phyloP scores from a whole-genome alignment of 164 flowering plant genomes.

The Chimonanthus salicifolius region DNA sequence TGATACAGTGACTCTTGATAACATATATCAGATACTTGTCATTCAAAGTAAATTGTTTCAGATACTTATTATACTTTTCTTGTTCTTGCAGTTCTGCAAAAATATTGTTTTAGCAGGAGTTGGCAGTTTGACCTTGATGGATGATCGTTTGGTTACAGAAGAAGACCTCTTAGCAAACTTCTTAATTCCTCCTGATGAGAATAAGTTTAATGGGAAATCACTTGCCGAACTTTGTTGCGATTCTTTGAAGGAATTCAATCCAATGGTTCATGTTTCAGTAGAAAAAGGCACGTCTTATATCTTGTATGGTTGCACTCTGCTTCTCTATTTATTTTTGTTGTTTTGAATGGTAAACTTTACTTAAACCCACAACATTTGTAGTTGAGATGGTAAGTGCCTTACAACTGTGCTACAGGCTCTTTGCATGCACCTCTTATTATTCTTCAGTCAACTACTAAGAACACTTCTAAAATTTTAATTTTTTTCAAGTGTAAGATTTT shows the following conservation, averaged over 20 bases:
- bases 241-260: conserved; percentile 82
- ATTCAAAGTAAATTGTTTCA: background rate
- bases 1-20: background rate
- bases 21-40: background rate
- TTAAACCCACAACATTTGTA: too few relatives aligned
- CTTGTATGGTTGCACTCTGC: background rate
- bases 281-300: conserved; percentile 53
- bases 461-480: too few relatives aligned
- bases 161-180: conserved; percentile 66
- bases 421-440: too few relatives aligned
- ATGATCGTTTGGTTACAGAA: conserved; percentile 63
- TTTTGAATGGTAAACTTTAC: too few relatives aligned
- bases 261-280: conserved; percentile 83
- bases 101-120: conserved; percentile 93
- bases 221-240: conserved; percentile 87
- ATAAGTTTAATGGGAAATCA: conserved; percentile 39
- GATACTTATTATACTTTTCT: background rate
- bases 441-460: too few relatives aligned
- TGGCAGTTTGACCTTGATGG: conserved; percentile 86
- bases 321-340: too few relatives aligned
- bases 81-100: conserved; percentile 81
- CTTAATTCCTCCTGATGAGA: conserved; percentile 63
- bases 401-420: too few relatives aligned
- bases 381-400: too few relatives aligned
- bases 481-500: too few relatives aligned